phyloP scores from a whole-genome alignment of 2,329 filamentous ascomycete genomes.

The Apiospora koreana region DNA sequence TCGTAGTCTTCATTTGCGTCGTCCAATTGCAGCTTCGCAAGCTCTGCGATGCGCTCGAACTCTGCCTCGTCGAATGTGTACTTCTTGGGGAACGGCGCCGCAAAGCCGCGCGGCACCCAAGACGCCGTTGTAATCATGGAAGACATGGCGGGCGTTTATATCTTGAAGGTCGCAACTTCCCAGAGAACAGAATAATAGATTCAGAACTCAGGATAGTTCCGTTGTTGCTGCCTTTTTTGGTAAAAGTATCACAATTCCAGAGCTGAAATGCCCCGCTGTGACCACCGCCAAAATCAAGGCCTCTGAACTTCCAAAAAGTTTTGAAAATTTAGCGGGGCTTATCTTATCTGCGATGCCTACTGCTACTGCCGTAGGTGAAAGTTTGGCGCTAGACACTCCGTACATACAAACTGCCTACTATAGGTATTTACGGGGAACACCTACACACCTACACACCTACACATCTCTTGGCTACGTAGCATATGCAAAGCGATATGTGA shows the following conservation, averaged over 20 bases:
- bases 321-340: constrained; percentile 23
- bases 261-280: constrained; percentile 21
- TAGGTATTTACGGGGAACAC: no score
- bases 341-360: constrained; percentile 13
- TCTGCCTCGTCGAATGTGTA: constrained; percentile 76
- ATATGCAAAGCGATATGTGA: neutral
- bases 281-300: constrained; percentile 6
- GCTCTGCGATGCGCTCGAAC: constrained; percentile 72
- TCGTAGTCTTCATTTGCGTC: constrained; percentile 87
- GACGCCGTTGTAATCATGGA: constrained; percentile 78
- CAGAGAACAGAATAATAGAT: neutral
- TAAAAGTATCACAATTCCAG: neutral
- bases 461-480: no score
- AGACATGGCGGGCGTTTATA: constrained; percentile 39
- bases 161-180: constrained; percentile 20
- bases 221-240: constrained; percentile 13
- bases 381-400: neutral
- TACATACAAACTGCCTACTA: no score
- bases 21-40: constrained; percentile 80
- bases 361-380: neutral
- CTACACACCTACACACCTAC: no score
- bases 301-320: constrained; percentile 14
- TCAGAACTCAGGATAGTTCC: neutral
- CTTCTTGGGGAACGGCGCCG: constrained; percentile 73
- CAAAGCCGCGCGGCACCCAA: constrained; percentile 77